Conservation (phyloP, 1,284 basidiomycete species). For the Stygiomarasmius scandens region DNA sequence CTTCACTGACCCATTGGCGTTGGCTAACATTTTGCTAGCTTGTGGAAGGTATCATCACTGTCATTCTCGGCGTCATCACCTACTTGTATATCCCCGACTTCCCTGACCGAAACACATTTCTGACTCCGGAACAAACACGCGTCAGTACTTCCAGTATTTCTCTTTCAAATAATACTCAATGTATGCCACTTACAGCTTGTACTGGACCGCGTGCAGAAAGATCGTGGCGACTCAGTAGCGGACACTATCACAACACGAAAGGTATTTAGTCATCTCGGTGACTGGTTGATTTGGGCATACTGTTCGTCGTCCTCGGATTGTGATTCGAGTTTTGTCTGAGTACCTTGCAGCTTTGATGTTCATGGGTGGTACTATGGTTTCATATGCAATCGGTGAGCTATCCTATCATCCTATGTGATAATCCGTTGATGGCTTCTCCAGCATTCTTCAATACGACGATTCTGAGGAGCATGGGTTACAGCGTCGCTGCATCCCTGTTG, state of each 20-base stretch:
- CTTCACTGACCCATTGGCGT: neutral
- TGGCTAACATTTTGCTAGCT: neutral
- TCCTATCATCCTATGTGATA: conserved; percentile 19
- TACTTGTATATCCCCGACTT: conserved; percentile 13
- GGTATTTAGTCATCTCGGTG: conserved; percentile 37
- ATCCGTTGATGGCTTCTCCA: conserved; percentile 39
- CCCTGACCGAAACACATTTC: conserved; percentile 13
- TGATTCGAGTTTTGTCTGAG: neutral
- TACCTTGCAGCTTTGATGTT: conserved; percentile 44
- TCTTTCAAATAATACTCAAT: neutral
- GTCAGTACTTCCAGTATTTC: neutral
- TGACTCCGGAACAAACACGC: conserved; percentile 8
- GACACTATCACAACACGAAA: conserved; percentile 39
- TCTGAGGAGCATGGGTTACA: conserved; percentile 39
- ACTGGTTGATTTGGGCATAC: conserved; percentile 49
- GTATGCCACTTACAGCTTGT: neutral
- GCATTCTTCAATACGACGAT: conserved; percentile 48
- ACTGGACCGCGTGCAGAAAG: conserved; percentile 9
- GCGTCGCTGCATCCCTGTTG: conserved; percentile 31
- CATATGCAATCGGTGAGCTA: neutral
- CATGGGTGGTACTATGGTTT: neutral
- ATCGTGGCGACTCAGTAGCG: conserved; percentile 24
- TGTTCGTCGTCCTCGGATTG: conserved; percentile 26
- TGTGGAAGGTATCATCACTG: conserved; percentile 14
- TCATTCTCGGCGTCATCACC: conserved; percentile 6